Base-by-base conservation (phyloP, 257 asterid genomes). In the Solanum pennellii region DNA sequence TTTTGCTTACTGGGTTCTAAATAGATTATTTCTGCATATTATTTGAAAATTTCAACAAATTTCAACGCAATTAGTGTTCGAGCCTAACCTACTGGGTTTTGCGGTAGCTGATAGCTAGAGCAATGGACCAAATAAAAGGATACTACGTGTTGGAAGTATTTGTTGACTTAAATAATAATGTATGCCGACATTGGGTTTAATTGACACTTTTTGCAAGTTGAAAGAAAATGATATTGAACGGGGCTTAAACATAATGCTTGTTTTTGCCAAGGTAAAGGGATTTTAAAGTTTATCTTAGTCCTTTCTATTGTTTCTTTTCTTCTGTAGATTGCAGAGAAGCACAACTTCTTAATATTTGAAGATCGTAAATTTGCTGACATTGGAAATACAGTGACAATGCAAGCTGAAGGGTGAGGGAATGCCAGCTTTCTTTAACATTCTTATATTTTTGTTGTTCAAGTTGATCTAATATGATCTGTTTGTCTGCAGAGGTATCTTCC, bases 331-430 rank as follows among this genome's bases (percentile, higher is more conserved):
- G 99, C 98, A 91, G 98, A 95, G 35, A 95, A 95, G 86, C 98
- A 95, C 86, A 93, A 93, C 88, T 97, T 97, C 91, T 91, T 95
- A 84, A 94, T 97, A 89, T 97, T 97, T 42, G 99, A 97, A 91
- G 99, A 95, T 88, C 95, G 99, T 56, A 97, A 97, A 89, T 97
- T 97, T 90, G 99, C 99, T 88, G 99, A 97, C 93, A 97, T 97
- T 92, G 99, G 99, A 83, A 97, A 96, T 93, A 97, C 98, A 6
- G 99, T 96, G 89, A 93, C 98, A 86, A 97, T 97, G 99, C 99
- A 97, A 91, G 96, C 96, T 89, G 99, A 92, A 91, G 94, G 98
- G 99, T 96, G 90, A 90, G 94, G 83, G 12, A n/a, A 15, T 82
- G 41, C 27, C 49, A 74, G 52, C 29, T 44, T 87, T 73, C 66